Evolutionary conservation across 371 early-diverging fungal species (phyloP).

Genomic region (Rhizopus delemar): DNA sequence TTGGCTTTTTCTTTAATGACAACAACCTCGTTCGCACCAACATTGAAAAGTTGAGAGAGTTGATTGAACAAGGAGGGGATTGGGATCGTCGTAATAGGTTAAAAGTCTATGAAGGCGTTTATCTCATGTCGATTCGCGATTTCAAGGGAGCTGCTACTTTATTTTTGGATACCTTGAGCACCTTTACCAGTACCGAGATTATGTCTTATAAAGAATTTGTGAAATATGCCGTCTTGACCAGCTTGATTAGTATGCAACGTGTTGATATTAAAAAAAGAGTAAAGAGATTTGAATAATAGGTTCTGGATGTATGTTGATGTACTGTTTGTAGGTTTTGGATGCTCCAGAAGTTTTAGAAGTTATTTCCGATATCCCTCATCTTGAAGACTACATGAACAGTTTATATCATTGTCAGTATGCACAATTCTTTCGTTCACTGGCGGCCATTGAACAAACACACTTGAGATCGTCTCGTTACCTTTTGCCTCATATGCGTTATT

Average conservation of each 20-base stretch:
- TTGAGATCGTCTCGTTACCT: constrained; percentile 66
- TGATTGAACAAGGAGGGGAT: constrained; percentile 98
- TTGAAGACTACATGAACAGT: constrained; percentile 83
- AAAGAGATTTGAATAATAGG: not conserved
- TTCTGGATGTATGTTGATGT: not conserved
- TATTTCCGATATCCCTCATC: constrained; percentile 83
- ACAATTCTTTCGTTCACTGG: constrained; percentile 80
- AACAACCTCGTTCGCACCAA: constrained; percentile 75
- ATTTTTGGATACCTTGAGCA: constrained; percentile 94
- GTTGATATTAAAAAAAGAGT: constrained; percentile 90
- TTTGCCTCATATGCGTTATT: constrained; percentile 84
- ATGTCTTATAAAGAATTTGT: constrained; percentile 98
- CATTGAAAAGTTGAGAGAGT: constrained; percentile 80
- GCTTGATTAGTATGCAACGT: constrained; percentile 87
- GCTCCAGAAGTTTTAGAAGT: constrained; percentile 97
- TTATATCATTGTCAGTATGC: constrained; percentile 94
- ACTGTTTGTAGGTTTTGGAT: constrained; percentile 72
- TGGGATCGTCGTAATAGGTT: constrained; percentile 99
- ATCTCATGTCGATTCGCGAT: constrained; percentile 90
- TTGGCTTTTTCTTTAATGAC: constrained; percentile 94
- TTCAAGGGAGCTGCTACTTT: constrained; percentile 91
- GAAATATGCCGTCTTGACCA: constrained; percentile 90
- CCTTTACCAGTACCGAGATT: constrained; percentile 96
- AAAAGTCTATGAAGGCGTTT: constrained; percentile 97
- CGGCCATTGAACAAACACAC: constrained; percentile 56